A percentile compares a stretch with the other conserved stretches of the same genome.
These are phyloP conservation scores for Caulochytrium protostelioides DNA, from an alignment of 371 early-diverging fungal species.

Conservation along the genomic window DNA sequence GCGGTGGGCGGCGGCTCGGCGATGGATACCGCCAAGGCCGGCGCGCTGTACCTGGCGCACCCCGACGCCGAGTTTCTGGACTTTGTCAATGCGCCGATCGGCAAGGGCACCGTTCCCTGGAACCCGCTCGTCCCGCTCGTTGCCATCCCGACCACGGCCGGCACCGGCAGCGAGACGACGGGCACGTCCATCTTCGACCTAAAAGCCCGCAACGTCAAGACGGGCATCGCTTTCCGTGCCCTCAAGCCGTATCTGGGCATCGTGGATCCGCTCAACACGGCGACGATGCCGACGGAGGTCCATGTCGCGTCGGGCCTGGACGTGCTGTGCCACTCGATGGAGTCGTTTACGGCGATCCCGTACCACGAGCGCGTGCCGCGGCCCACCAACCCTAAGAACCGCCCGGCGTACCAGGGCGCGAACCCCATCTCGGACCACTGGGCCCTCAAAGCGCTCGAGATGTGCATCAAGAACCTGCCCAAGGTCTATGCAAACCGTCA, in stretches of 20 bases:
- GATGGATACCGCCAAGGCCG: slow-evolving; percentile 80
- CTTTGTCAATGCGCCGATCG: slow-evolving; percentile 86
- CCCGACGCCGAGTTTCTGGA: slow-evolving; percentile 67
- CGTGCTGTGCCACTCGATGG: slow-evolving; percentile 73
- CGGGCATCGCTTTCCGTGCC: slow-evolving; percentile 70
- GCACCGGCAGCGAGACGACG: slow-evolving; percentile 79
- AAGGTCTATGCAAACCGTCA: slow-evolving; percentile 44
- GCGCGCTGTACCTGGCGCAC: slow-evolving; percentile 59
- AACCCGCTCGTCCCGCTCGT: slow-evolving; percentile 6
- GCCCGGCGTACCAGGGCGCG: slow-evolving; percentile 79
- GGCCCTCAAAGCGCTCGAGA: slow-evolving; percentile 57
- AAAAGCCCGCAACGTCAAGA: slow-evolving; percentile 60
- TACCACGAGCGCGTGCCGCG: slow-evolving; percentile 56
- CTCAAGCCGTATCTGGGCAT: slow-evolving; percentile 68
- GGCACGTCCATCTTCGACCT: slow-evolving; percentile 80
- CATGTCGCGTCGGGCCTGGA: slow-evolving; percentile 69
- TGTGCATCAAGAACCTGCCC: slow-evolving; percentile 59
- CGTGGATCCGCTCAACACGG: slow-evolving; percentile 69
- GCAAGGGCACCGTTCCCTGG: slow-evolving; percentile 32
- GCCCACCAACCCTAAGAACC: slow-evolving; percentile 53
- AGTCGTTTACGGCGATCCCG: slow-evolving; percentile 77
- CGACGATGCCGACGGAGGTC: slow-evolving; percentile 62
- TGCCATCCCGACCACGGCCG: slow-evolving; percentile 53
- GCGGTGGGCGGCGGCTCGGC: slow-evolving; percentile 87
- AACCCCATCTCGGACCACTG: slow-evolving; percentile 81